Conservation (phyloP, 1,139 yeast species). For the Diutina sp. region DNA sequence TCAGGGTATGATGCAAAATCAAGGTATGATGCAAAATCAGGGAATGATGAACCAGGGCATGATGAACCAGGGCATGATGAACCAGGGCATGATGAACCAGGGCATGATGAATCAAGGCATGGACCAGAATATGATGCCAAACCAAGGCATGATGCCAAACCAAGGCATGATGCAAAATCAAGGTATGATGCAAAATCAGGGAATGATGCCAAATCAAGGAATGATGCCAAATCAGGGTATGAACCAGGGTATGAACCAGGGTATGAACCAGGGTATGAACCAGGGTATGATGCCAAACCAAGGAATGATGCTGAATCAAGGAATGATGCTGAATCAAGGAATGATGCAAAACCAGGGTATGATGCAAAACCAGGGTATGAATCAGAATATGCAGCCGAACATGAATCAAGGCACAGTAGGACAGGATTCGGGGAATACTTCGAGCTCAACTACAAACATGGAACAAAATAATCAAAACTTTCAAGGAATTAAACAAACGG, state of each 20-base stretch:
- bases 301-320: not conserved
- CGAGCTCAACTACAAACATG: too few relatives aligned
- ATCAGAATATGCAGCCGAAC: too few relatives aligned
- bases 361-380: too few relatives aligned
- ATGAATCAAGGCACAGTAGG: too few relatives aligned
- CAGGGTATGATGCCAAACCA: not conserved
- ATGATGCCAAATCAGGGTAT: not conserved
- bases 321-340: not conserved
- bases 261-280: not conserved
- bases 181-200: not conserved
- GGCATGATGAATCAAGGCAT: not conserved
- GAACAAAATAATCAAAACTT: not conserved
- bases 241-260: not conserved
- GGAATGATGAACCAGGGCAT: not conserved
- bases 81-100: not conserved
- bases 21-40: not conserved
- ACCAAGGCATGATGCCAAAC: not conserved
- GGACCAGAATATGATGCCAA: not conserved
- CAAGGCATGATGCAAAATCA: not conserved
- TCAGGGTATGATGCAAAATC: not conserved
- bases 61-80: not conserved
- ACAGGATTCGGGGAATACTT: too few relatives aligned
- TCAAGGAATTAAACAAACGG: not conserved
- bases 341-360: too few relatives aligned
- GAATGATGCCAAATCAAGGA: not conserved